Evolutionary conservation across 2,329 filamentous ascomycete genomes (phyloP), one percentile per base, ranked within the genome.

Genomic region (Diplodia corticola): DNA sequence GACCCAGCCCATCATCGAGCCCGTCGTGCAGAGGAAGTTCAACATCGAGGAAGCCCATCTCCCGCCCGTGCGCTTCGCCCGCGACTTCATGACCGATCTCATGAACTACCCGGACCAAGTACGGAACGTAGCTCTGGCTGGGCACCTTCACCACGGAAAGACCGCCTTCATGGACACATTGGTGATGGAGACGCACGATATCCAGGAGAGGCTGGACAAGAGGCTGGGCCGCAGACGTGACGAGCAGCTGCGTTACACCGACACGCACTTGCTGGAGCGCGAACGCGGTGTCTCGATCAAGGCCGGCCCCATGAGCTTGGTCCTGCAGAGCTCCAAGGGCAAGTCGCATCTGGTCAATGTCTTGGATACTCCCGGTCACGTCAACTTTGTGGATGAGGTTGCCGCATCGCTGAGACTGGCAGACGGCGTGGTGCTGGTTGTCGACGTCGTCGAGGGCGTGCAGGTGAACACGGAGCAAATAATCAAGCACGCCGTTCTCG

Each of bases 81-180:
- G 94, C 72, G 88, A 89, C 67, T 98, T 98, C 78, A 93, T 98
- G 91, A 89, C 91, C 37, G 94, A 98, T 79, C 82, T 98, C 72
- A 94, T 98, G 89, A 97, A 92, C 81, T 97, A 92, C 71, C 95
- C 95, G 17, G 91, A 96, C 15, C 93, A 98, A 79, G 93, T 92
- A 75, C 88, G 95, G 70, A 99, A 99, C 76, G 85, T 99, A 70
- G 94, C 93, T 1, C 83, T 99, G 60, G 93, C 91, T 5, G 95
- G 95, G 63, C 94, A 99, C 78, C 79, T 99, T 66, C 95, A 99
- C 76, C 95, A 99, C 79, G 95, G 95, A 71, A 99, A 99, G 84
- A 99, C 95, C 12, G 92, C 94, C 0, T 92, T 99, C 70, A 93
- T 98, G 91, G 95, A 99, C 77, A 98, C 97, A 92, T 82, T 99